A percentile compares a stretch with the other conserved stretches of the same genome.
Evolutionary conservation across 2,329 filamentous ascomycete genomes (phyloP).

Genomic region (Pseudofabraea citricarpa): DNA sequence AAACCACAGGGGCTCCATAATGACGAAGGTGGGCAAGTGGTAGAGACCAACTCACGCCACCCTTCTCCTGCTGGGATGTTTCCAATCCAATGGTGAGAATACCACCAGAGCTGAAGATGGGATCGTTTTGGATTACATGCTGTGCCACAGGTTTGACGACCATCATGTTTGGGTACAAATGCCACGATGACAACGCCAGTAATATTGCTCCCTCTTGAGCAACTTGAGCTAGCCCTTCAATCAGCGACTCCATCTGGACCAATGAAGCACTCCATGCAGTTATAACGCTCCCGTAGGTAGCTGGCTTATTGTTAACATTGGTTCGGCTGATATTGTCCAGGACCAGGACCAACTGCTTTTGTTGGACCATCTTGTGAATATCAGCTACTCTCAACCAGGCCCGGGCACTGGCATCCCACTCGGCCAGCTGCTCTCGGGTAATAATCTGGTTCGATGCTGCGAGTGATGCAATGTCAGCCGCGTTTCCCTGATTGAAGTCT

Average conservation of each 20-base stretch:
- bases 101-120: constrained; percentile 1
- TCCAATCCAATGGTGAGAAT: constrained; percentile 18
- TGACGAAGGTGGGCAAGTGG: constrained; percentile 20
- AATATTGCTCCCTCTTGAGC: constrained; percentile 22
- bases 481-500: background rate
- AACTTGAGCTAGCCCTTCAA: constrained; percentile 20
- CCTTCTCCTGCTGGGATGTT: background rate
- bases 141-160: background rate
- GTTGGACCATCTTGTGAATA: constrained; percentile 17
- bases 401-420: constrained; percentile 34
- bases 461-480: constrained; percentile 1
- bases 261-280: background rate
- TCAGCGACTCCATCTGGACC: background rate
- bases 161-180: constrained; percentile 30
- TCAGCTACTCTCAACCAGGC: constrained; percentile 32
- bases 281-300: no score
- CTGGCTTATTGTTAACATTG: constrained; percentile 18
- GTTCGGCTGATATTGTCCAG: constrained; percentile 30
- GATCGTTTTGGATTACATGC: background rate
- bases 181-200: constrained; percentile 29
- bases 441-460: constrained; percentile 13
- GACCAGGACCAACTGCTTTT: constrained; percentile 26
- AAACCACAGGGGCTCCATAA: constrained; percentile 19
- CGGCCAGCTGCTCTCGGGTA: constrained; percentile 21
- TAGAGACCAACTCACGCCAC: constrained; percentile 24